Base-by-base conservation (phyloP, 2,329 filamentous ascomycete genomes). In the Colletotrichum sp. region DNA sequence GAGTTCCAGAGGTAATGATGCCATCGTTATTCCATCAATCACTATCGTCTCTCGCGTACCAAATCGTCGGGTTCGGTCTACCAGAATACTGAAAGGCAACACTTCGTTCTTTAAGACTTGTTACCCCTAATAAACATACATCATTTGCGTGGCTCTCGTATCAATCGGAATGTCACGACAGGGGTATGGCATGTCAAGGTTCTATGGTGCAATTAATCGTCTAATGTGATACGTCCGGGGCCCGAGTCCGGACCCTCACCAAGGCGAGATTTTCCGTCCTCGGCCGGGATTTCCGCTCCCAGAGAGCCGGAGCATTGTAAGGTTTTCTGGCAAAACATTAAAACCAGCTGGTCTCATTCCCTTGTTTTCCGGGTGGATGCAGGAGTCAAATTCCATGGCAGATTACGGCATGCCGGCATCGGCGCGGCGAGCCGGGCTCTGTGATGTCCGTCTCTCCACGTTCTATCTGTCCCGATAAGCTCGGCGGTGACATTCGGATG, bases 1-100 rank as follows among this genome's bases (percentile, higher is more conserved):
- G 16, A 75, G 63, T 32, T 75, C 69, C n/a, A 43, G 63, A 16
- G 73, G 73, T n/a, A 72, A 32, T 13, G 73, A 67, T 3, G 55
- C 38, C 69, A 75, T 75, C 15, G 21, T 52, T 28, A 21, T 38
- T 6, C 13, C 21, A 48, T n/a, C 21, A 30, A 48, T 26, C 15
- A 13, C 26, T 13, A 4, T 24, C 18, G 18, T 61, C 26, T 6
- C 26, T n/a, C 10, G n/a, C n/a, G 43, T 52, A 12, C 10, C 18
- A 13, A 52, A 52, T n/a, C 4, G 43, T 52, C 43, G n/a, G n/a
- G n/a, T 21, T 52, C 4, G 43, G n/a, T 21, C n/a, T 52, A 18
- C n/a, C 10, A 52, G n/a, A 21, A 52, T n/a, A 21, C n/a, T 52
- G 43, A 13, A 52, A 52, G 43, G n/a, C n/a, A 6, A 52, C 43